phyloP scores from a whole-genome alignment of 495 filamentous ascomycete species.

The Daldinia loculata region DNA sequence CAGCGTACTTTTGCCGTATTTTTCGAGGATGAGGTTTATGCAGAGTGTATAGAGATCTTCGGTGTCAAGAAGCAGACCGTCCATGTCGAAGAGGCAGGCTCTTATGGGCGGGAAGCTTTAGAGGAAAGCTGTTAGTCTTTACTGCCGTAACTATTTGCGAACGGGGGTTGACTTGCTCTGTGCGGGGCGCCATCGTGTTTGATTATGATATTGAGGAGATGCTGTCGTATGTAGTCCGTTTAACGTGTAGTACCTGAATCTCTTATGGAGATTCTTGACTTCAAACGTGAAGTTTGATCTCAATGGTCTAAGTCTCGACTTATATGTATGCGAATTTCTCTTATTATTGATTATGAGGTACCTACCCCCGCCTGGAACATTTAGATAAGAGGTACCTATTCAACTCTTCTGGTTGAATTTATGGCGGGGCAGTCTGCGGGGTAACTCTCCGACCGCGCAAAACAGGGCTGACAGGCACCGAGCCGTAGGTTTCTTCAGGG shows the following conservation, averaged over 20 bases:
- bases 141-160: background rate
- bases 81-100: constrained; percentile 99
- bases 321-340: background rate
- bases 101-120: constrained; percentile 77
- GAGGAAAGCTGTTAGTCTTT: constrained; percentile 12
- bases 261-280: no score
- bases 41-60: constrained; percentile 91
- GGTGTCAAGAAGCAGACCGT: constrained; percentile 91
- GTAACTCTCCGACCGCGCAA: constrained; percentile 1
- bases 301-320: background rate
- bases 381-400: background rate
- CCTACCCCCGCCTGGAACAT: no score
- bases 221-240: background rate
- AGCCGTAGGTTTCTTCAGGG: constrained; percentile 3
- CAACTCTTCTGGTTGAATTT: constrained; percentile 21
- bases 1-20: constrained; percentile 74
- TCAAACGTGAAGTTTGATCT: background rate
- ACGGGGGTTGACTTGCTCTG: constrained; percentile 47
- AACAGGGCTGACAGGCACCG: background rate
- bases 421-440: constrained; percentile 37
- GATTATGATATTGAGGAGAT: background rate
- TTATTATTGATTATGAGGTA: background rate
- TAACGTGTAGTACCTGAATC: no score
- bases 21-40: constrained; percentile 80
- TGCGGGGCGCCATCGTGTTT: constrained; percentile 51